Base-by-base conservation (phyloP, 169 alveolate genomes). In the Plasmodium falciparum region DNA sequence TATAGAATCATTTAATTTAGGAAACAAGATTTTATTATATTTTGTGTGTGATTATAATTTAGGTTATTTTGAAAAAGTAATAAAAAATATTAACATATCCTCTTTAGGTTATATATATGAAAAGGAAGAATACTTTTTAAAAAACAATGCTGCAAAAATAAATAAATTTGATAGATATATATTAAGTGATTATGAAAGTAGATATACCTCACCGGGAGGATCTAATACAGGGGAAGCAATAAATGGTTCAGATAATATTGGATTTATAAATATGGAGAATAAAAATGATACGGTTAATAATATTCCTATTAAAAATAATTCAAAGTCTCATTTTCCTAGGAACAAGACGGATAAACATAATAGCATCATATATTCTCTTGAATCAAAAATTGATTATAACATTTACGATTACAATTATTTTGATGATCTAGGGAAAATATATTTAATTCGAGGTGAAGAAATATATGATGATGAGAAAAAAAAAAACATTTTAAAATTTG, bases 351-450 rank as follows among this genome's bases (percentile, higher is more conserved):
- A 29, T 1, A 50, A 47, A 0, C 2, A 33, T 4, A 15, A 67
- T 8, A 80, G 73, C 17, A 67, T 80, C 56, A 80, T 80, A 17
- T 80, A 80, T 47, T 67, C 90, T 24, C 54, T 80, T 71, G 24
- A 80, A 47, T 66, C 90, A 0, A 54, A 54, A 52, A 67, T 80
- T 33, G 67, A 54, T 54, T 80, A 80, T 47, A 62, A 80, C 20
- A 80, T 80, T 54, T 50, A 56, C 29, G 90, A 80, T 5, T 80
- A 80, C 56, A 72, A 80, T n/a, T 80, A 80, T 49, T 80, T 66
- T 54, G 90, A 80, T 26, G 80, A 80, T n/a, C 9, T 80, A 22
- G 90, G 90, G 12, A 80, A 80, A 66, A 80, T 80, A 26, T 67
- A 80, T 47, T 62, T 80, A 62, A 80, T 80, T 15, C 39, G 45